phyloP scores from a whole-genome alignment of 352 stramenopile species.

The Globisporangium echinulatum region DNA sequence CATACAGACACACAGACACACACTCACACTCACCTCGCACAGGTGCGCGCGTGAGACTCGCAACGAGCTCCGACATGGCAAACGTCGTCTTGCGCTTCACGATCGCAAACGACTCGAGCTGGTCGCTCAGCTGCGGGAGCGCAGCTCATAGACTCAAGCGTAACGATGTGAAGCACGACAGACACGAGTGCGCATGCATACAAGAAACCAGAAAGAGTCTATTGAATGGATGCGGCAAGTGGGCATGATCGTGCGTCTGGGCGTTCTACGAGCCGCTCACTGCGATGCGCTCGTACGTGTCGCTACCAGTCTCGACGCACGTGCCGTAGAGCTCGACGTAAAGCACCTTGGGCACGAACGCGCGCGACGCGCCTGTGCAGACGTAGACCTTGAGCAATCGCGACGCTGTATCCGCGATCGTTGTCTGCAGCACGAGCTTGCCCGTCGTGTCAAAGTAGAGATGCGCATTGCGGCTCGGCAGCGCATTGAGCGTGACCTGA shows the following conservation, averaged over 20 bases:
- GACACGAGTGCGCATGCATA: too few relatives aligned
- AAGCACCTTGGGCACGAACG: conserved; percentile 69
- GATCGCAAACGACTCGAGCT: conserved; percentile 66
- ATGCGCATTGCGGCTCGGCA: conserved; percentile 40
- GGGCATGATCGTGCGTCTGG: too few relatives aligned
- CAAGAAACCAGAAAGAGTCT: too few relatives aligned
- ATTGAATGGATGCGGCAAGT: too few relatives aligned
- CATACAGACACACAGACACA: background rate
- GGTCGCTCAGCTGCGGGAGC: conserved; percentile 55
- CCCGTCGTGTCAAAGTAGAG: conserved; percentile 57
- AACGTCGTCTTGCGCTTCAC: conserved; percentile 64
- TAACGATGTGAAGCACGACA: too few relatives aligned
- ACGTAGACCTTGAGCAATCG: conserved; percentile 73
- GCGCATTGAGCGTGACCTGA: conserved; percentile 57
- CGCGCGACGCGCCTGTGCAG: conserved; percentile 41
- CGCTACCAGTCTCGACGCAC: conserved; percentile 31
- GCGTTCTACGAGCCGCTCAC: conserved; percentile 14
- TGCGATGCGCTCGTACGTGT: conserved; percentile 61
- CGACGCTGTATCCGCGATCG: conserved; percentile 34
- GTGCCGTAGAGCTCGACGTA: conserved; percentile 73
- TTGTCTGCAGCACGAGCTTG: conserved; percentile 46
- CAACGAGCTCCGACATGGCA: conserved; percentile 32
- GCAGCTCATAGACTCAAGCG: too few relatives aligned
- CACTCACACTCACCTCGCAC: conserved; percentile 21
- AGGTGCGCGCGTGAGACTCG: conserved; percentile 36